Percentiles rank a stretch among this genome's conserved stretches.
phyloP scores from a whole-genome alignment of 441 rosid species.

The Monsonia emarginata region DNA sequence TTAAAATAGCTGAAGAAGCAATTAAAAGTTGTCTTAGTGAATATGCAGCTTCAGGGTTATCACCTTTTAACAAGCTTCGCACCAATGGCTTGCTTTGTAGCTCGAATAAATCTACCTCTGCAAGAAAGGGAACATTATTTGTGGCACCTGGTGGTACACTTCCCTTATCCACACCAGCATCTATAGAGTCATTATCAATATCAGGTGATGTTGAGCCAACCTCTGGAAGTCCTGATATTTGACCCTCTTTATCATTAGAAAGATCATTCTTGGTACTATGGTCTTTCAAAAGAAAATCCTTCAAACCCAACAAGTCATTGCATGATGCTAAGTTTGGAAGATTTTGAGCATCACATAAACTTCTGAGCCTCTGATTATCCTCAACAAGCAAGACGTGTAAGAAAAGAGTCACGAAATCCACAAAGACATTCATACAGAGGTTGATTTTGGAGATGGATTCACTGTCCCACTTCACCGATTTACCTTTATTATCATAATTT shows the following conservation, averaged over 20 bases:
- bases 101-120: slow-evolving; percentile 26
- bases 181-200: slow-evolving; percentile 20
- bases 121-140: slow-evolving; percentile 24
- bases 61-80: slow-evolving; percentile 46
- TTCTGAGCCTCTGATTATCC: slow-evolving; percentile 27
- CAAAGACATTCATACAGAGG: slow-evolving; percentile 27
- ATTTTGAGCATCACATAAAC: slow-evolving; percentile 24
- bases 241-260: slow-evolving; percentile 7
- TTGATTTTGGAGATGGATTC: slow-evolving; percentile 35
- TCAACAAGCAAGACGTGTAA: slow-evolving; percentile 32
- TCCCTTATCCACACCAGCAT: slow-evolving; percentile 2
- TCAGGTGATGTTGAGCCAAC: slow-evolving; percentile 17
- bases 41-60: slow-evolving; percentile 43
- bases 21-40: slow-evolving; percentile 63
- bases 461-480: slow-evolving; percentile 29
- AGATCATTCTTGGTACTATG: slow-evolving; percentile 5
- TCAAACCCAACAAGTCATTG: slow-evolving; percentile 13
- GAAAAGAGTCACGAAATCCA: slow-evolving; percentile 34
- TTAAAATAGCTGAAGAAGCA: slow-evolving; percentile 60
- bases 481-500: slow-evolving; percentile 27
- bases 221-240: slow-evolving; percentile 11
- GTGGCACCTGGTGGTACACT: slow-evolving; percentile 21
- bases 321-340: slow-evolving; percentile 15
- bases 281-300: slow-evolving; percentile 13
- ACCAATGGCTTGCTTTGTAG: slow-evolving; percentile 31